phyloP scores from a whole-genome alignment of 805 yeast genomes.

The Sungouiozyma ichnusensis region DNA sequence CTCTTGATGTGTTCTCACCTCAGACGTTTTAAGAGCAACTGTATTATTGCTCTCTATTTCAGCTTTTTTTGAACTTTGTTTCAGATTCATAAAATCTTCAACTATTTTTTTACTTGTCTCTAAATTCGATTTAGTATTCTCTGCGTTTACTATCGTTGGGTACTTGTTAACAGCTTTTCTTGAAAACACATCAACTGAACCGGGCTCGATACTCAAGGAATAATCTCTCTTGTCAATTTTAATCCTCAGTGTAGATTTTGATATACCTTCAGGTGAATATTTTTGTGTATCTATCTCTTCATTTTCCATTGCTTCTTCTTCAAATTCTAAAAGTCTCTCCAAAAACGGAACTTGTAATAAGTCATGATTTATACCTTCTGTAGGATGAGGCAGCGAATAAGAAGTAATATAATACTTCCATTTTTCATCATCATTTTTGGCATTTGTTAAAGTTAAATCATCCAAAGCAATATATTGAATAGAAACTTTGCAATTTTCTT shows the following conservation, averaged over 20 bases:
- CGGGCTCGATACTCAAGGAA: slow-evolving; percentile 68
- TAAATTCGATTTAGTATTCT: slow-evolving; percentile 18
- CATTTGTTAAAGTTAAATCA: slow-evolving; percentile 74
- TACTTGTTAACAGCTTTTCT: slow-evolving; percentile 43
- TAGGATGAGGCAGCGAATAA: slow-evolving; percentile 89
- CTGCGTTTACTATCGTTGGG: slow-evolving; percentile 18
- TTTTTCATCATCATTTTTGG: slow-evolving; percentile 58
- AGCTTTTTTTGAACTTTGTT: slow-evolving; percentile 45
- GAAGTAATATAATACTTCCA: slow-evolving; percentile 94
- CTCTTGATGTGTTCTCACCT: too few relatives aligned
- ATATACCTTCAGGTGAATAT: slow-evolving; percentile 42
- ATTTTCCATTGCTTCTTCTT: slow-evolving; percentile 32
- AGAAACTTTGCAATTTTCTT: slow-evolving; percentile 39
- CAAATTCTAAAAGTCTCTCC: slow-evolving; percentile 46
- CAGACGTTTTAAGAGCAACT: not conserved
- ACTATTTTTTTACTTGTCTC: slow-evolving; percentile 30
- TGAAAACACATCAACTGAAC: slow-evolving; percentile 68
- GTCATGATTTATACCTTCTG: slow-evolving; percentile 84
- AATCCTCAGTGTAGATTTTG: slow-evolving; percentile 63
- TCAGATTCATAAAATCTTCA: slow-evolving; percentile 37
- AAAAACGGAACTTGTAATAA: slow-evolving; percentile 72
- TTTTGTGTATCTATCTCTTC: slow-evolving; percentile 4
- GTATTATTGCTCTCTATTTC: slow-evolving; percentile 12
- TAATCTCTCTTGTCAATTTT: slow-evolving; percentile 71
- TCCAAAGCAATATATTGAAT: slow-evolving; percentile 82